Evolutionary conservation across 169 alveolate species (phyloP), one percentile per base, ranked within the genome.

Genomic region (Plasmodium reichenowi): DNA sequence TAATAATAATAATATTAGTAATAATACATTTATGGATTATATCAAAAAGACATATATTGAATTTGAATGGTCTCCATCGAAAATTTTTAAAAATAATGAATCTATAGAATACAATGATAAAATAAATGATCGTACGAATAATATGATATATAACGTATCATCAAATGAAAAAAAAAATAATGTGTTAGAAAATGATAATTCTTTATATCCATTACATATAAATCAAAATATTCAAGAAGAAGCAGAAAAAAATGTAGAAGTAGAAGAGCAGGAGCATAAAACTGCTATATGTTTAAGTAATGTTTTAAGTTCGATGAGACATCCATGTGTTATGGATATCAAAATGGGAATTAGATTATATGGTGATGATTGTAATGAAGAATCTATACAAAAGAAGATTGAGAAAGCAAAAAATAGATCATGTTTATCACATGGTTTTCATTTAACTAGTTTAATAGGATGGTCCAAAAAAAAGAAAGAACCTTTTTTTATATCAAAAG

Each of bases 291-390:
- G 94, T 45, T 26, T 93, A 52, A 58, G 74, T 32, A 93, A 93
- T 73, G 94, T 86, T 13, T 32, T 91, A 54, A 67, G 90, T 59
- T 85, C 83, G 22, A 93, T 93, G 96, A 72, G 91, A 15, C 83
- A 78, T 60, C 96, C 96, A 3, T 91, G 94, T 60, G 95, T 92
- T 52, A 93, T 93, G 93, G 96, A 93, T 74, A 63, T 93, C 56
- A 92, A 93, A 68, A 93, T 93, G 95, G 95, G 95, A 17, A 76
- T 88, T 7, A 47, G 94, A 1, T 92, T 93, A 59, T 91, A 91
- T 74, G 94, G 95, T 38, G 96, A 91, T 63, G 90, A 93, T 52
- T 68, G 92, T 43, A 73, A 68, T 22, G 92, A 91, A 71, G 83
- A 89, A 38, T 67, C 76, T 54, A 92, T 91, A 38, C 83, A 60